Evolutionary conservation across 176 grass and related monocot genomes (phyloP).

Genomic region (Eremochloa ophiuroides): DNA sequence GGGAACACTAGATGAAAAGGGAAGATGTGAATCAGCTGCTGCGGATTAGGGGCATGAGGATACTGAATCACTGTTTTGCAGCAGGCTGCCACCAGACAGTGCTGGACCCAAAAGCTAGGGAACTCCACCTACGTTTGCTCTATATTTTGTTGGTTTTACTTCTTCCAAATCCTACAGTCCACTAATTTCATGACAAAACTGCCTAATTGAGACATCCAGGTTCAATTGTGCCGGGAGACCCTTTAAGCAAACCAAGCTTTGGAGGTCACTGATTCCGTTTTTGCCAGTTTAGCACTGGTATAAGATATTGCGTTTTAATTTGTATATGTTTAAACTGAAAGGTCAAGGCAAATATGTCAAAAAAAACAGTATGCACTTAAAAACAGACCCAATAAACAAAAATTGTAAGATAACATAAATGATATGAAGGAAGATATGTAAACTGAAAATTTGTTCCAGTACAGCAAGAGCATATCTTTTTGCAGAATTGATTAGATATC

Average conservation of each 20-base stretch:
- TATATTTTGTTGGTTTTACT: background rate
- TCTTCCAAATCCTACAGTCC: background rate
- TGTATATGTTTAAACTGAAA: background rate
- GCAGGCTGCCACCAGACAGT: background rate
- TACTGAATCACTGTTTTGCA: background rate
- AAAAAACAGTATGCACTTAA: background rate
- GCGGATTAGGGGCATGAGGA: background rate
- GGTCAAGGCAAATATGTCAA: background rate
- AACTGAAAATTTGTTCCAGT: background rate
- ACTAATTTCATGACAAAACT: background rate
- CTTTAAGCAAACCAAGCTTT: background rate
- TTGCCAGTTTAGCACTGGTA: background rate
- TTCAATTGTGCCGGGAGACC: background rate
- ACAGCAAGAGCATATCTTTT: slow-evolving; percentile 7
- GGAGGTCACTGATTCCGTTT: background rate
- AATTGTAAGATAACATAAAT: slow-evolving; percentile 4
- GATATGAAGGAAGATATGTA: background rate
- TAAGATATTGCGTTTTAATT: background rate
- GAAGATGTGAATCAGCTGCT: background rate
- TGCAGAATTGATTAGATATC: slow-evolving; percentile 5
- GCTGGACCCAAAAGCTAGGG: background rate
- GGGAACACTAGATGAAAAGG: background rate
- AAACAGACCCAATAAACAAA: slow-evolving; percentile 14
- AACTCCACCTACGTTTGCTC: background rate
- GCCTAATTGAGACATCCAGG: background rate